Conservation (phyloP, 805 yeast species). For the Kurtzmaniella cleridarum region DNA sequence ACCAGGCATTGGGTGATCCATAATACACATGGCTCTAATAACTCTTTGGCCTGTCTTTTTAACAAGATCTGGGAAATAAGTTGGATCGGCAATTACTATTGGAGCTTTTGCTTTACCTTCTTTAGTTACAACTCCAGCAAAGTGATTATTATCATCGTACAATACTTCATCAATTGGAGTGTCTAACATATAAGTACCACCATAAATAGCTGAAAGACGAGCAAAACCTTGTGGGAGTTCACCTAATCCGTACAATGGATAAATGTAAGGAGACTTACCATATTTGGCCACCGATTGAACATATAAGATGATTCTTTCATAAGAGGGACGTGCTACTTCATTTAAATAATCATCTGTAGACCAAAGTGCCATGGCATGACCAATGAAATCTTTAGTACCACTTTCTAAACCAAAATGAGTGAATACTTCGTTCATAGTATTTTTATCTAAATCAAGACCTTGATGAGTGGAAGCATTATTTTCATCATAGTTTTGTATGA, state of each 20-base stretch:
- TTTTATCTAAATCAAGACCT: slow-evolving; percentile 77
- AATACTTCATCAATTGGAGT: slow-evolving; percentile 90
- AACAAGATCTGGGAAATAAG: slow-evolving; percentile 87
- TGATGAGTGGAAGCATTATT: slow-evolving; percentile 77
- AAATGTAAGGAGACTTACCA: slow-evolving; percentile 94
- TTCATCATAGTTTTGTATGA: slow-evolving; percentile 75
- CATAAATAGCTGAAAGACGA: slow-evolving; percentile 91
- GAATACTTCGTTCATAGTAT: slow-evolving; percentile 89
- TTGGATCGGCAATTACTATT: slow-evolving; percentile 93
- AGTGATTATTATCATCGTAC: slow-evolving; percentile 59
- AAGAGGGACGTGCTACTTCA: slow-evolving; percentile 88
- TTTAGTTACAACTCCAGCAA: slow-evolving; percentile 83
- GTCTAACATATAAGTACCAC: slow-evolving; percentile 97
- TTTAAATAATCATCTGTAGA: slow-evolving; percentile 83
- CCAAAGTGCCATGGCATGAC: slow-evolving; percentile 98
- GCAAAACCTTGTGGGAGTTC: slow-evolving; percentile 99
- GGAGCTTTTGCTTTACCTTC: slow-evolving; percentile 92
- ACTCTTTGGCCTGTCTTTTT: slow-evolving; percentile 67
- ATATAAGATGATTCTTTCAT: slow-evolving; percentile 79
- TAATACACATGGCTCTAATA: slow-evolving; percentile 80
- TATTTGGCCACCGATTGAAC: slow-evolving; percentile 88
- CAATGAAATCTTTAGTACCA: slow-evolving; percentile 93
- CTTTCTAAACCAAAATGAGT: slow-evolving; percentile 83
- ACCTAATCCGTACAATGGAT: slow-evolving; percentile 94
- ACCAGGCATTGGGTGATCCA: slow-evolving; percentile 83